Evolutionary conservation across 2,329 filamentous ascomycete genomes (phyloP).

Genomic region (Didymella keratinophila): DNA sequence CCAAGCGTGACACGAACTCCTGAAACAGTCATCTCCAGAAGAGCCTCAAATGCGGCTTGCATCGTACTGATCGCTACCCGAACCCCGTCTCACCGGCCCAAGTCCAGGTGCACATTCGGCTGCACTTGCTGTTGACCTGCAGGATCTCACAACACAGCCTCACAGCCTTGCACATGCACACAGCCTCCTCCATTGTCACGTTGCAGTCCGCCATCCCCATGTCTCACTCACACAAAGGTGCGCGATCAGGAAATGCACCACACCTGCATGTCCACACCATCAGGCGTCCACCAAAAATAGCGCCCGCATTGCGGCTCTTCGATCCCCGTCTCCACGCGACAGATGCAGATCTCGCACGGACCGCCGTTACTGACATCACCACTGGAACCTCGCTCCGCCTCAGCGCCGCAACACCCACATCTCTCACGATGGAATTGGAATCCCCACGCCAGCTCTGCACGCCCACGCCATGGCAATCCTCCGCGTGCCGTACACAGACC

Average conservation of each 20-base stretch:
- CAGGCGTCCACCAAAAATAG: conserved; percentile 24
- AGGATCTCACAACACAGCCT: conserved; percentile 22
- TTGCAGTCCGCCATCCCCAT: conserved; percentile 3
- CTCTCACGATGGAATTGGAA: conserved; percentile 19
- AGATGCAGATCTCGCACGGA: conserved; percentile 16
- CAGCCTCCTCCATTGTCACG: conserved; percentile 17
- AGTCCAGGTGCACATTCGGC: conserved; percentile 6
- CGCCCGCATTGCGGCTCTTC: conserved; percentile 14
- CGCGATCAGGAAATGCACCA: conserved; percentile 1
- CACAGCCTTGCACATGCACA: conserved; percentile 23
- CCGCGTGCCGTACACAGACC: conserved; percentile 89
- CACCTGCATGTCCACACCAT: conserved; percentile 1
- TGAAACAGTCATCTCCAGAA: not conserved
- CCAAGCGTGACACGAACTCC: not conserved
- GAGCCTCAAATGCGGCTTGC: conserved; percentile 11
- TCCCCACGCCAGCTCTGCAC: not conserved
- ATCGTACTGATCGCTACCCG: conserved; percentile 4
- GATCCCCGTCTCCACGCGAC: conserved; percentile 12
- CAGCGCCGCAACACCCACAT: conserved; percentile 4
- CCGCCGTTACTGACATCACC: conserved; percentile 25
- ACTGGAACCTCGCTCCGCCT: conserved; percentile 18
- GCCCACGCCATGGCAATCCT: conserved; percentile 68
- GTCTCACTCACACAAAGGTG: not conserved
- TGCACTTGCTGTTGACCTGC: not conserved
- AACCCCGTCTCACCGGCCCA: conserved; percentile 8